Conservation (phyloP, 106 monocot genomes). For the Vanilla planifolia region DNA sequence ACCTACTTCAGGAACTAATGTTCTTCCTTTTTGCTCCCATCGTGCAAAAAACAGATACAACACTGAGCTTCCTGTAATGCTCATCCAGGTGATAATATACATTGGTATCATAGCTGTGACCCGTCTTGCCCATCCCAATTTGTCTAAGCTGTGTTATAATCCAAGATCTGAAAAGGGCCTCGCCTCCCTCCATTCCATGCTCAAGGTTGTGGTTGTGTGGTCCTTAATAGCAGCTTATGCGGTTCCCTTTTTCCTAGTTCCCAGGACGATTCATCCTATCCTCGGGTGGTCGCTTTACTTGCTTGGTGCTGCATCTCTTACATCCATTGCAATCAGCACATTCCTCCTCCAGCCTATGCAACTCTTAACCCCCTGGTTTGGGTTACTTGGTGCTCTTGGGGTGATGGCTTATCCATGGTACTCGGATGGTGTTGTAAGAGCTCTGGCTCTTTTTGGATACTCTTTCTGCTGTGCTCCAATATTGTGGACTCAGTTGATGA, state of each 20-base stretch:
- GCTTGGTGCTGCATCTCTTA: constrained; percentile 45
- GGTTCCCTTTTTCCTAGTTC: constrained; percentile 81
- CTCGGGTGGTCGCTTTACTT: constrained; percentile 78
- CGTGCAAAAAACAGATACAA: constrained; percentile 43
- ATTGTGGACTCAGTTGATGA: constrained; percentile 47
- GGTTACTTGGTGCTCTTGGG: constrained; percentile 35
- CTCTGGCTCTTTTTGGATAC: constrained; percentile 47
- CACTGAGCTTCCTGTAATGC: constrained; percentile 50
- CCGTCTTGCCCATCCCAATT: constrained; percentile 52
- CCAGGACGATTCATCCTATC: constrained; percentile 76
- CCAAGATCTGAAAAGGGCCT: constrained; percentile 52
- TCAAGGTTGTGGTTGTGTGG: constrained; percentile 51
- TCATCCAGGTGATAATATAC: constrained; percentile 63
- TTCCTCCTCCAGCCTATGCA: constrained; percentile 55
- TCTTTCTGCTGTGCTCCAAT: constrained; percentile 54
- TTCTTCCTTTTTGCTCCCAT: too few species aligned
- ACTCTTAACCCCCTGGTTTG: constrained; percentile 56
- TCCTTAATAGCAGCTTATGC: constrained; percentile 56
- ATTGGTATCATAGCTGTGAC: constrained; percentile 44
- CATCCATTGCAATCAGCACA: constrained; percentile 40
- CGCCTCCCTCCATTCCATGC: constrained; percentile 30
- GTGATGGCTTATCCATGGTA: constrained; percentile 90
- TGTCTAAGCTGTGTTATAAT: constrained; percentile 67
- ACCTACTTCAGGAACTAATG: too few species aligned
- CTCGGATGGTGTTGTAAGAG: constrained; percentile 62